Conservation (phyloP, 2,329 filamentous ascomycete genomes). For the Orbilia brochopaga region DNA sequence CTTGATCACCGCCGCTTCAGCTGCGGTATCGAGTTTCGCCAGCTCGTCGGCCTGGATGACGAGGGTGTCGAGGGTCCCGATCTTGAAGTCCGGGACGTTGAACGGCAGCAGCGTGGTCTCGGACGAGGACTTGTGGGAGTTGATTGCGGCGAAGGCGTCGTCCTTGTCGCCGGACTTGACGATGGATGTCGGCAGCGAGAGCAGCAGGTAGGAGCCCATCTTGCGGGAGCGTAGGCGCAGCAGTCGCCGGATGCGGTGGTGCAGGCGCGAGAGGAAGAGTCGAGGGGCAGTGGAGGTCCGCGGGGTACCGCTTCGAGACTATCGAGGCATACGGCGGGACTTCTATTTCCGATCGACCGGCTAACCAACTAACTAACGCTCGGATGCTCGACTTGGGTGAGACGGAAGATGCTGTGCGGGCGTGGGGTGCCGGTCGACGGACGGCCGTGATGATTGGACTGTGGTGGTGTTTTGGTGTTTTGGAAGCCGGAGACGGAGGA, state of each 20-base stretch:
- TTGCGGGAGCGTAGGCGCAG: constrained; percentile 36
- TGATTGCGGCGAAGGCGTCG: constrained; percentile 78
- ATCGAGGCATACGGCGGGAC: constrained; percentile 51
- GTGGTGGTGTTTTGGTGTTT: constrained; percentile 4
- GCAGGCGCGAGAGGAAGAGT: constrained; percentile 35
- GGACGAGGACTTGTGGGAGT: constrained; percentile 73
- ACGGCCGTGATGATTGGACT: neutral
- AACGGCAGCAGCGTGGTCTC: constrained; percentile 79
- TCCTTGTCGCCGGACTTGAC: constrained; percentile 79
- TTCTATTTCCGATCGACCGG: neutral
- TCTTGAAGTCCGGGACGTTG: constrained; percentile 91
- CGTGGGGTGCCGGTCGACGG: constrained; percentile 8
- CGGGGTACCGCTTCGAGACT: constrained; percentile 51
- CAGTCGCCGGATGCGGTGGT: constrained; percentile 27
- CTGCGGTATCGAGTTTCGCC: constrained; percentile 80
- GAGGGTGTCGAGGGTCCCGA: constrained; percentile 91
- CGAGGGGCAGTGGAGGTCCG: constrained; percentile 42
- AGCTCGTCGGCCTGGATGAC: constrained; percentile 97
- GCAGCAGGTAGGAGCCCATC: constrained; percentile 75
- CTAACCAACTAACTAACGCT: neutral
- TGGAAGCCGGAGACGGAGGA: constrained; percentile 1
- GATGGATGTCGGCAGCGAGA: constrained; percentile 88
- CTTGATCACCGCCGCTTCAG: constrained; percentile 82
- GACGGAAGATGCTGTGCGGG: constrained; percentile 5
- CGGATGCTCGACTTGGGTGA: neutral